These are phyloP conservation scores for Pseudomonodictys pantanalensis DNA, from an alignment of 495 filamentous ascomycete species.

Conservation along the genomic window DNA sequence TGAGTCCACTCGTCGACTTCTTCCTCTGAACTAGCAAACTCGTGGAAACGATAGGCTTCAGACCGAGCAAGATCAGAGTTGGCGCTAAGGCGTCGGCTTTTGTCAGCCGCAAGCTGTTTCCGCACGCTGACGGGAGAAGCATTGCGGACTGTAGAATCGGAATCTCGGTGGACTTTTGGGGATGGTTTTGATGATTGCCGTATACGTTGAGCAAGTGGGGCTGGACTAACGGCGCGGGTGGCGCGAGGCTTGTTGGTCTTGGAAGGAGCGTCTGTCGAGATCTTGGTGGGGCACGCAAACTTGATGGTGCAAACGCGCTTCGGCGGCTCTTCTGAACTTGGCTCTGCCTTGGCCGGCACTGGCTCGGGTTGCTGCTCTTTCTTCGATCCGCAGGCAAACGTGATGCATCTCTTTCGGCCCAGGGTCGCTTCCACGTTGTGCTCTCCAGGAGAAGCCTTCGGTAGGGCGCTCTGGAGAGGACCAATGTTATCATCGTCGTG, in stretches of 20 bases:
- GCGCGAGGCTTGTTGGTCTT: slow-evolving; percentile 25
- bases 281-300: slow-evolving; percentile 56
- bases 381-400: slow-evolving; percentile 74
- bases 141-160: slow-evolving; percentile 48
- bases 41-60: slow-evolving; percentile 80
- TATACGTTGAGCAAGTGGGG: slow-evolving; percentile 34
- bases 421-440: slow-evolving; percentile 45
- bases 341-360: slow-evolving; percentile 21
- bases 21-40: slow-evolving; percentile 79
- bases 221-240: slow-evolving; percentile 38
- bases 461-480: slow-evolving; percentile 17
- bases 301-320: slow-evolving; percentile 57
- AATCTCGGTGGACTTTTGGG: slow-evolving; percentile 49
- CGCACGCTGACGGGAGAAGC: slow-evolving; percentile 38
- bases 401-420: slow-evolving; percentile 82
- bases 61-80: slow-evolving; percentile 59
- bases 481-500: slow-evolving; percentile 39
- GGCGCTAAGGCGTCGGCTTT: slow-evolving; percentile 37
- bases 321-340: slow-evolving; percentile 36
- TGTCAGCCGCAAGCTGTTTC: slow-evolving; percentile 22
- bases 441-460: slow-evolving; percentile 17
- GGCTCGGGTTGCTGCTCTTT: slow-evolving; percentile 44
- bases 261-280: slow-evolving; percentile 23
- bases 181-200: slow-evolving; percentile 26
- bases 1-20: slow-evolving; percentile 85